These are phyloP conservation scores for Leccinum broughii DNA, from an alignment of 768 basidiomycete genomes.

Conservation along the genomic window DNA sequence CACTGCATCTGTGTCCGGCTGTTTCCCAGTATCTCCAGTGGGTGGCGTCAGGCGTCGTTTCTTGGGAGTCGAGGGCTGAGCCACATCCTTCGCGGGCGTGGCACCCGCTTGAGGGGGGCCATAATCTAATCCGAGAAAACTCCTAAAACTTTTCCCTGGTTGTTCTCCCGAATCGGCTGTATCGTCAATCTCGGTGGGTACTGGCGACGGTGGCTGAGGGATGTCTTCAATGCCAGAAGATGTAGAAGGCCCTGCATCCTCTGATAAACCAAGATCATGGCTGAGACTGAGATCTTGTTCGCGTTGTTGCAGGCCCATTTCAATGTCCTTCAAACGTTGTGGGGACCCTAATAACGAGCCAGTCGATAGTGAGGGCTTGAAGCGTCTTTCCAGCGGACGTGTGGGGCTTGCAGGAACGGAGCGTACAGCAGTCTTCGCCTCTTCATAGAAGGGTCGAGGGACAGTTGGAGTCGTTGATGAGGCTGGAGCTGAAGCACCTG, in stretches of 20 bases:
- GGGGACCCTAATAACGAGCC: slow-evolving; percentile 4
- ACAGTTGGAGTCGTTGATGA: neutral
- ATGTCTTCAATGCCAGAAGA: neutral
- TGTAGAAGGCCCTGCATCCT: slow-evolving; percentile 4
- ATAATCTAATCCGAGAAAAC: slow-evolving; percentile 27
- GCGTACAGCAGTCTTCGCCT: neutral
- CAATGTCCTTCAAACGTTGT: slow-evolving; percentile 18
- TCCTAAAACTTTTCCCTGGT: slow-evolving; percentile 14
- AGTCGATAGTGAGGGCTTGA: neutral
- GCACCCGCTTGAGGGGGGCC: slow-evolving; percentile 9
- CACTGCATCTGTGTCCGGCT: neutral
- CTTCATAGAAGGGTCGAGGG: slow-evolving; percentile 3
- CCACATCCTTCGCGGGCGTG: slow-evolving; percentile 11
- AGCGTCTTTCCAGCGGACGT: neutral
- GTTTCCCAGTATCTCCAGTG: neutral
- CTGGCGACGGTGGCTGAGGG: slow-evolving; percentile 29
- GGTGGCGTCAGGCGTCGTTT: slow-evolving; percentile 18
- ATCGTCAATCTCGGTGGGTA: slow-evolving; percentile 25
- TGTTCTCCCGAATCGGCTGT: slow-evolving; percentile 17
- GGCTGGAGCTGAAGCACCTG: neutral
- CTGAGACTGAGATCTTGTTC: slow-evolving; percentile 13
- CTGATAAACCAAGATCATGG: slow-evolving; percentile 8
- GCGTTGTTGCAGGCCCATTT: slow-evolving; percentile 19
- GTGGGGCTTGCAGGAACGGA: slow-evolving; percentile 3
- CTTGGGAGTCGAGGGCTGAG: slow-evolving; percentile 27